Evolutionary conservation across 345 rosid species (phyloP).

Genomic region (Acer saccharum): DNA sequence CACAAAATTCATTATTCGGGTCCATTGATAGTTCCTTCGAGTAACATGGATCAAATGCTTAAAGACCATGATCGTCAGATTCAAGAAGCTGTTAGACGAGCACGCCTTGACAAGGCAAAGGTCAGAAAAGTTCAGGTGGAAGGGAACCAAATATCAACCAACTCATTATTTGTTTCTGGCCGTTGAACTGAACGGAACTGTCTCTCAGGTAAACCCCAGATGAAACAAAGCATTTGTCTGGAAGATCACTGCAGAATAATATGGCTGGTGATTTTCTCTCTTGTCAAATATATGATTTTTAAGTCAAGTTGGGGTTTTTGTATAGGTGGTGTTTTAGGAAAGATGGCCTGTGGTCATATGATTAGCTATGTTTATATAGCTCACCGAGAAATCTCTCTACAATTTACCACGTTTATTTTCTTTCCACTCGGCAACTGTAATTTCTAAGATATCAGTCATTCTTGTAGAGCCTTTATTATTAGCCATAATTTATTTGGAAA

Average conservation of each 20-base stretch:
- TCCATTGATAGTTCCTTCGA: conserved; percentile 82
- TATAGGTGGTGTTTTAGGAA: conserved; percentile 42
- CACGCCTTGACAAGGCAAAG: conserved; percentile 84
- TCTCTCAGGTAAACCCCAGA: conserved; percentile 22
- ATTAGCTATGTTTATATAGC: conserved; percentile 34
- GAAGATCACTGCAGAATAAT: conserved; percentile 30
- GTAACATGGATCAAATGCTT: conserved; percentile 90
- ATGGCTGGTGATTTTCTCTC: conserved; percentile 25
- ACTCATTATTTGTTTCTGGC: conserved; percentile 75
- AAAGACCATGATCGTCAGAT: conserved; percentile 97
- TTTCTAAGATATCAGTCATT: conserved; percentile 25
- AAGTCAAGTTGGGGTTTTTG: conserved; percentile 30
- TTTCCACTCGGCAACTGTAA: conserved; percentile 28
- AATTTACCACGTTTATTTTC: conserved; percentile 28
- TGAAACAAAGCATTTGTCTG: conserved; percentile 5
- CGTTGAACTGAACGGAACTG: conserved; percentile 41
- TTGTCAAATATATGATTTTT: conserved; percentile 20
- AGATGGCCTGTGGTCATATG: conserved; percentile 24
- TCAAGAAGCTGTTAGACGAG: conserved; percentile 91
- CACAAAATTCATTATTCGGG: conserved; percentile 95
- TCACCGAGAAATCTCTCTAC: conserved; percentile 22
- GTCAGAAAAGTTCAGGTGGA: conserved; percentile 67
- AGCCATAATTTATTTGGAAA: conserved; percentile 23
- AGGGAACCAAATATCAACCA: conserved; percentile 59
- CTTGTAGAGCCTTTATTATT: conserved; percentile 32